Evolutionary conservation across 139 green algal species (phyloP), one percentile per base, ranked within the genome.

Genomic region (Ostreobium quekettii): DNA sequence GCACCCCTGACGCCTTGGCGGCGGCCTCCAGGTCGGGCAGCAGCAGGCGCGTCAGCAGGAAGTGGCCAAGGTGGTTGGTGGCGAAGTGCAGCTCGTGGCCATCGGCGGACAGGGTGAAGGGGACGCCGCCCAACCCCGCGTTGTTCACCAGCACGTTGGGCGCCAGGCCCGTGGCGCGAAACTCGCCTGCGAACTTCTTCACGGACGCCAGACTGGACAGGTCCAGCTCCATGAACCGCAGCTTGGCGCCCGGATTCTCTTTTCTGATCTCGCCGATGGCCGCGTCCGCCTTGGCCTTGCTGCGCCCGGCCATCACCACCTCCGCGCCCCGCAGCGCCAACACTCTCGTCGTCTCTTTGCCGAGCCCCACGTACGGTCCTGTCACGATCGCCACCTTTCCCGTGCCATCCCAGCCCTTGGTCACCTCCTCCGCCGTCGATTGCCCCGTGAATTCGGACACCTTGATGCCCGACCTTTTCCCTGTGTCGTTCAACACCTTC

Each of bases 11-110:
- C n/a, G n/a, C 6, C 83, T 77, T 84, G 32, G 57, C 36, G 28
- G 73, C 30, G 5, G 77, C 49, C 56, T 74, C 71, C 37, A 95
- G 60, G 35, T 74, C 48, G 2, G 85, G 88, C 36, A 90, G 73
- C 70, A 96, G 74, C 36, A 74, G 53, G 22, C 62, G 69, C 0
- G 89, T 93, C 8, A 93, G 79, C 36, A 86, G 53, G 63, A 91
- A 95, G 78, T 93, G 89, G 0, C 88, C 83, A 8, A 93, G 61
- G 66, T 90, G 84, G 64, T 90, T 93, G 26, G 77, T 68, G 0
- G 74, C 81, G 4, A 87, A 70, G 63, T 83, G 78, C 19, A 83
- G 74, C 78, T 96, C 89, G 38, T 87, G 86, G 15, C 88, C 90
- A 15, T 96, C 83, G 5, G 31, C 48, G 22, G 70, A 60, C 2